phyloP scores from a whole-genome alignment of 768 basidiomycete genomes.

The Tylopilus sp. region DNA sequence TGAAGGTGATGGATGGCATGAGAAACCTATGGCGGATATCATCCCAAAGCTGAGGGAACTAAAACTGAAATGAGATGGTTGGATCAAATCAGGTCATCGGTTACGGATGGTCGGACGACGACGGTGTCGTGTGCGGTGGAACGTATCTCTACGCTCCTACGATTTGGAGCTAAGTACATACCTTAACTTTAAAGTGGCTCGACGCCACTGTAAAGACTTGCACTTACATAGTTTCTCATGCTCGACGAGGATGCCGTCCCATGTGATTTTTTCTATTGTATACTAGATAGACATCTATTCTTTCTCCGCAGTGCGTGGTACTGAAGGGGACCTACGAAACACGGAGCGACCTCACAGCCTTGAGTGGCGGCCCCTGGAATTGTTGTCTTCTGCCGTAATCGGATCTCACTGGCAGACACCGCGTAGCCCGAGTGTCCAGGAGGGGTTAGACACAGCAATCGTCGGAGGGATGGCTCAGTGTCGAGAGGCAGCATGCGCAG shows the following conservation, averaged over 20 bases:
- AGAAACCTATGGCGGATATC: constrained; percentile 26
- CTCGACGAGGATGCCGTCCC: neutral
- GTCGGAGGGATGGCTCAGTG: neutral
- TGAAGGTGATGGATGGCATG: constrained; percentile 17
- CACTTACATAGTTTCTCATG: neutral
- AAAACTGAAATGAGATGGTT: constrained; percentile 13
- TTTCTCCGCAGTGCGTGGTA: constrained; percentile 1
- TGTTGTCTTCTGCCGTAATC: constrained; percentile 14
- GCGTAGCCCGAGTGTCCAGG: constrained; percentile 1
- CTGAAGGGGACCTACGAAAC: neutral
- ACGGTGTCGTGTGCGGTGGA: neutral
- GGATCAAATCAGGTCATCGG: neutral
- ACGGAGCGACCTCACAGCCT: constrained; percentile 12
- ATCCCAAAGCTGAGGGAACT: constrained; percentile 29
- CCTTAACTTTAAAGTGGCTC: neutral
- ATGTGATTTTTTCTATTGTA: constrained; percentile 4
- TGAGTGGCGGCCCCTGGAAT: neutral
- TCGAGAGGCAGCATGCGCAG: constrained; percentile 8
- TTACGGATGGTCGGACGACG: neutral
- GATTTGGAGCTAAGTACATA: neutral
- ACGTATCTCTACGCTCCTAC: neutral
- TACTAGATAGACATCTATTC: neutral
- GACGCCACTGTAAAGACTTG: neutral
- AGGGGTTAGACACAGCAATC: constrained; percentile 11
- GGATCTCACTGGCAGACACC: neutral